Conservation (phyloP, 75 land plant species). For the Pseudotsuga menziesii region DNA sequence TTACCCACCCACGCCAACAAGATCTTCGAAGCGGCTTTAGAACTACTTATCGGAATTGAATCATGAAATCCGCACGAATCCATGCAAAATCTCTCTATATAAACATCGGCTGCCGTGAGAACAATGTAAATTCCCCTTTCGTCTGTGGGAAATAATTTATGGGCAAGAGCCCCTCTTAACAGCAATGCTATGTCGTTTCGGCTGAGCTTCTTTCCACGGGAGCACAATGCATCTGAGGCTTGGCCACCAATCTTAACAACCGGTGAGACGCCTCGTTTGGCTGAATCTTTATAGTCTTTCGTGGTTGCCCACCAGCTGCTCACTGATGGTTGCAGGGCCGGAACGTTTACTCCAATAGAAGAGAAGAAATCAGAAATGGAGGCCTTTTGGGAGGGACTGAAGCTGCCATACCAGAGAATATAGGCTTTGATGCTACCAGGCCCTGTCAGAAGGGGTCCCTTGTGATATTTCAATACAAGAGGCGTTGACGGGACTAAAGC, state of each 20-base stretch:
- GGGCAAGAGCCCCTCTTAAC: constrained; percentile 7
- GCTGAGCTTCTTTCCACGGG: constrained; percentile 54
- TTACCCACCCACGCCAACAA: constrained; percentile 37
- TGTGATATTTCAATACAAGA: constrained; percentile 52
- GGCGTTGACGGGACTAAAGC: not conserved
- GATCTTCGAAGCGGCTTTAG: not conserved
- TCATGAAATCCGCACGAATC: constrained; percentile 60
- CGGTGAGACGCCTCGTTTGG: not conserved
- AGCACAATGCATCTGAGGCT: constrained; percentile 26
- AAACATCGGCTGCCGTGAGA: constrained; percentile 60
- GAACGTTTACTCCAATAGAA: constrained; percentile 33
- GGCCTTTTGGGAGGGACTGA: constrained; percentile 57
- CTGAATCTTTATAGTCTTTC: constrained; percentile 12
- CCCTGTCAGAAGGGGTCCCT: constrained; percentile 49
- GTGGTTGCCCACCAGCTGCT: constrained; percentile 34
- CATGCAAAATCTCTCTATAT: constrained; percentile 72
- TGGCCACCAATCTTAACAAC: constrained; percentile 27
- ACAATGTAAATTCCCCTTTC: constrained; percentile 41
- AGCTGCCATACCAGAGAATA: constrained; percentile 76
- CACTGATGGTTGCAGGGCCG: constrained; percentile 15
- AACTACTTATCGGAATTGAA: not conserved
- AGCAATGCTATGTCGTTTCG: constrained; percentile 3
- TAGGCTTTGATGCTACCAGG: constrained; percentile 43
- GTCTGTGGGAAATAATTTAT: constrained; percentile 5
- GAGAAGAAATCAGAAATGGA: constrained; percentile 57